Evolutionary conservation across 768 basidiomycete genomes (phyloP).

Genomic region (Roridomyces roridus): DNA sequence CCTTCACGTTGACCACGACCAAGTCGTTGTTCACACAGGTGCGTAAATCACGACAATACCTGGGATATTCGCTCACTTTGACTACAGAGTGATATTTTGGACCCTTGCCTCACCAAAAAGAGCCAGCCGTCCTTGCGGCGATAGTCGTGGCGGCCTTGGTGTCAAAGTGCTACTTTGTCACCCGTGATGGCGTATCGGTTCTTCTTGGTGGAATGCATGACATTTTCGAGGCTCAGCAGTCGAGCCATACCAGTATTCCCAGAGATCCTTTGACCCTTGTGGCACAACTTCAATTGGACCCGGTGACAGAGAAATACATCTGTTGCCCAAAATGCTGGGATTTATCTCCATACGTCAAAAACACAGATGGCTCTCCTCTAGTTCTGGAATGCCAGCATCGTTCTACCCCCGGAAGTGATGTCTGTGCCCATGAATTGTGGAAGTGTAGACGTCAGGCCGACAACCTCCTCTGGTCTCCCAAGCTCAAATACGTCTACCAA

Average conservation of each 20-base stretch:
- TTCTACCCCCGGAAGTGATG: conserved; percentile 8
- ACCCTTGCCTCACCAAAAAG: neutral
- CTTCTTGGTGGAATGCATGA: conserved; percentile 27
- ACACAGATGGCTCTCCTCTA: neutral
- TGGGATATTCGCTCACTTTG: neutral
- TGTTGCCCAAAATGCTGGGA: conserved; percentile 32
- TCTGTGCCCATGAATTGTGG: conserved; percentile 29
- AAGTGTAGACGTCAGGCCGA: conserved; percentile 4
- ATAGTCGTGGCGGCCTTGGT: conserved; percentile 24
- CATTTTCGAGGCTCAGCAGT: conserved; percentile 14
- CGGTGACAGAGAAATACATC: conserved; percentile 25
- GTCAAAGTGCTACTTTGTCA: conserved; percentile 27
- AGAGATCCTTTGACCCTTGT: conserved; percentile 25
- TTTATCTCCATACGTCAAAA: conserved; percentile 22
- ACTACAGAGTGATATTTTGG: conserved; percentile 4
- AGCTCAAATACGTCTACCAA: conserved; percentile 28
- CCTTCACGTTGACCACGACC: neutral
- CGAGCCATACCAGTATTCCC: conserved; percentile 6
- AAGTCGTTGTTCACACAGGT: conserved; percentile 11
- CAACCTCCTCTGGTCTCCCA: conserved; percentile 5
- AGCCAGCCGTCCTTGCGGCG: neutral
- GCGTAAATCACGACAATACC: neutral
- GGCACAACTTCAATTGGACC: conserved; percentile 28
- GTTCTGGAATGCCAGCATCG: conserved; percentile 11
- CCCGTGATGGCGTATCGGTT: conserved; percentile 24